A percentile compares a stretch with the other conserved stretches of the same genome.
Evolutionary conservation across 73 alveolate species (phyloP).

Genomic region (Effrenium voratum): DNA sequence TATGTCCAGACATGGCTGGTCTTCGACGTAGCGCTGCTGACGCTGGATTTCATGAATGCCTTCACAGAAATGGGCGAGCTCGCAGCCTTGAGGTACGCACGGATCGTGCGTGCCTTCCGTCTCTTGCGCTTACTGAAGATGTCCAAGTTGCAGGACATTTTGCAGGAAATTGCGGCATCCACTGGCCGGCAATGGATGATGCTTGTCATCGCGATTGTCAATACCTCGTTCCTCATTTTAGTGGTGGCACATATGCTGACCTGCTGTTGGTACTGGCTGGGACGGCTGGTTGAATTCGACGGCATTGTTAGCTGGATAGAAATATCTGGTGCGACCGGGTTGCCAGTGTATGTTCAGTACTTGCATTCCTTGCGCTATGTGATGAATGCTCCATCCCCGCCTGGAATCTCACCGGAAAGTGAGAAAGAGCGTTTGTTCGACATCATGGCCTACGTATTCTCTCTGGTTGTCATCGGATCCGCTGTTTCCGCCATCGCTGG

Average conservation of each 20-base stretch:
- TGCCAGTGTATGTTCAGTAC: slow-evolving; percentile 26
- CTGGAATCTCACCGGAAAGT: slow-evolving; percentile 25
- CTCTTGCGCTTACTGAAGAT: slow-evolving; percentile 55
- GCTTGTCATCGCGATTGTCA: slow-evolving; percentile 73
- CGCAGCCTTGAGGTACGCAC: slow-evolving; percentile 73
- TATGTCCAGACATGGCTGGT: slow-evolving; percentile 39
- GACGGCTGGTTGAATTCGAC: not conserved
- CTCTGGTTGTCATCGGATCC: slow-evolving; percentile 55
- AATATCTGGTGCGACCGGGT: not conserved
- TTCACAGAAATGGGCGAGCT: slow-evolving; percentile 37
- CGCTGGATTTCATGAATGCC: slow-evolving; percentile 18
- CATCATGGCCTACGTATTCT: slow-evolving; percentile 16
- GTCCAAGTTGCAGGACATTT: slow-evolving; percentile 74
- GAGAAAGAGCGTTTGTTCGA: slow-evolving; percentile 14
- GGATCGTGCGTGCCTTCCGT: slow-evolving; percentile 62
- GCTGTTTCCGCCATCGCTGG: slow-evolving; percentile 66
- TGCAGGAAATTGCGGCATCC: slow-evolving; percentile 67
- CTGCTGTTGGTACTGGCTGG: slow-evolving; percentile 42
- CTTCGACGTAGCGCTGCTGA: slow-evolving; percentile 27
- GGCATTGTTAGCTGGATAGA: not conserved
- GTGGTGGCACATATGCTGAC: slow-evolving; percentile 54
- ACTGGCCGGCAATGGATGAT: slow-evolving; percentile 62
- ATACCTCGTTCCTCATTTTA: slow-evolving; percentile 31
- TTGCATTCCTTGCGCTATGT: slow-evolving; percentile 43
- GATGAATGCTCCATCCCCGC: slow-evolving; percentile 71